Evolutionary conservation across 2,329 filamentous ascomycete species (phyloP), one percentile per base, ranked within the genome.

Genomic region (Penicillium crustosum): DNA sequence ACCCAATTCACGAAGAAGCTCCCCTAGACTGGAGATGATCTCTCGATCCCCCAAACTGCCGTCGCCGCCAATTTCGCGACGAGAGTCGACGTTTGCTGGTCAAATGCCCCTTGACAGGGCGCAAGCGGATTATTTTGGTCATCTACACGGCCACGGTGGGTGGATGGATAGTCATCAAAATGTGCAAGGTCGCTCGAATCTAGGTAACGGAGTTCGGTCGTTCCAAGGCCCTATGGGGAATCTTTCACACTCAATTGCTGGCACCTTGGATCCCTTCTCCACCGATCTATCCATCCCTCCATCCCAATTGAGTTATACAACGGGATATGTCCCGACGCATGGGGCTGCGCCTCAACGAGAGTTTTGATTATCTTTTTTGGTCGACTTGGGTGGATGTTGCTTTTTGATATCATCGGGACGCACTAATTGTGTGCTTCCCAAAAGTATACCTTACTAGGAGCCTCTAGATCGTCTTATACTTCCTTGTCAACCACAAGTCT

Each of bases 1-100:
- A 21, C 75, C 76, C 25, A 75, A 70, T 60, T 78, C 76, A 25
- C 72, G 73, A 45, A 70, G 68, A 65, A 65, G 68, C 55, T 77
- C 75, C n/a, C 74, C 74, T 10, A 70, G 70, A 44, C 62, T 73
- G n/a, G 72, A 73, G 19, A 62, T 69, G 52, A 49, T 68, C 25
- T 63, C 69, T 33, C 68, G 67, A 33, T 74, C 75, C 13, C 70
- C 74, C 9, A 72, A 71, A 47, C 67, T 75, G 21, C 70, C 71
- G 15, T 77, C 74, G 5, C 73, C 74, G 2, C 72, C 74, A 13
- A 68, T 67, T 23, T 72, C 71, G 19, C 67, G 73, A 55, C 70
- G 74, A 33, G 72, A 76, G 27, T 76, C 75, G 1, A 62, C 66
- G 12, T 69, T 74, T n/a, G 65, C 67, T 39, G 60, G 65, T 7